Evolutionary conservation across 1,284 basidiomycete genomes (phyloP).

Genomic region (Cryptococcus hybrid): DNA sequence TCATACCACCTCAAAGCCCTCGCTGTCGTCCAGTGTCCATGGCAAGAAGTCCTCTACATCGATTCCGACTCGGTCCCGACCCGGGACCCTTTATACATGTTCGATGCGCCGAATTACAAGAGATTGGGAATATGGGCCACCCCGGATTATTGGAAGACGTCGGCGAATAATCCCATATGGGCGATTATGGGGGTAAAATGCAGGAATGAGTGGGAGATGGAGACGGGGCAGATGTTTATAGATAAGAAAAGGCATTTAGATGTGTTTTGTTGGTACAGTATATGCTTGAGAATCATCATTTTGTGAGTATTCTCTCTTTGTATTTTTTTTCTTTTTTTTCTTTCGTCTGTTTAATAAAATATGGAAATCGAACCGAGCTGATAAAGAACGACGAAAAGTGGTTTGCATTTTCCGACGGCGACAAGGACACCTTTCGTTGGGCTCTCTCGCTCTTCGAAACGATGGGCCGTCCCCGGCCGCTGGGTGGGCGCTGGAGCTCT

Average conservation of each 20-base stretch:
- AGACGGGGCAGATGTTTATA: constrained; percentile 54
- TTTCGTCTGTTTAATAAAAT: constrained; percentile 6
- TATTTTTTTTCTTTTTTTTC: not conserved
- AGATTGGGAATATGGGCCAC: constrained; percentile 46
- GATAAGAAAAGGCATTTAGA: constrained; percentile 53
- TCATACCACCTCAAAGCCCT: constrained; percentile 54
- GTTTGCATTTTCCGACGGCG: constrained; percentile 55
- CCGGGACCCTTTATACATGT: constrained; percentile 50
- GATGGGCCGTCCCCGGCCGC: constrained; percentile 55
- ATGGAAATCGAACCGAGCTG: not conserved
- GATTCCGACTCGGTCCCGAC: constrained; percentile 52
- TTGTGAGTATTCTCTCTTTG: constrained; percentile 13
- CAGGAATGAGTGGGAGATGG: constrained; percentile 55
- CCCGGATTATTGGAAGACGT: constrained; percentile 51
- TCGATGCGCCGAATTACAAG: constrained; percentile 47
- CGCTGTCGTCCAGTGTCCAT: constrained; percentile 51
- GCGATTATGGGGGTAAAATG: constrained; percentile 54
- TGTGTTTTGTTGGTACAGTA: constrained; percentile 49
- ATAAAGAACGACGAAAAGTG: constrained; percentile 29
- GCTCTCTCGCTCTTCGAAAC: constrained; percentile 52
- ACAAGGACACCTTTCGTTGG: constrained; percentile 56
- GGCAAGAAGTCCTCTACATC: constrained; percentile 53
- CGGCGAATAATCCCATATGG: constrained; percentile 52
- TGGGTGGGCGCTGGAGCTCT: constrained; percentile 51
- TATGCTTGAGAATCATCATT: constrained; percentile 51